Base-by-base conservation (phyloP, 208 protist species). In the Trypanosoma mega region DNA sequence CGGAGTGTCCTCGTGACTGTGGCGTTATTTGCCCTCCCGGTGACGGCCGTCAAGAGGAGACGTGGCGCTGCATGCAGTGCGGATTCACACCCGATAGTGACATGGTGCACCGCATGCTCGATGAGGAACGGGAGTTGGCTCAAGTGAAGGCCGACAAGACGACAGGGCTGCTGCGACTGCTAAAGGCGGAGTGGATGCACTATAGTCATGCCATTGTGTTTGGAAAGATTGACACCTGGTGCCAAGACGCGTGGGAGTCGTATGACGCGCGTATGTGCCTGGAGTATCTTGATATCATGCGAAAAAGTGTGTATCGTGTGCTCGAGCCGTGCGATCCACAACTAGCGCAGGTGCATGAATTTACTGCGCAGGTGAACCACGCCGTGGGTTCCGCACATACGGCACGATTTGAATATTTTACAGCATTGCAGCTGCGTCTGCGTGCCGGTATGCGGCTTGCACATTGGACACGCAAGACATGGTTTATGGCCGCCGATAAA, bases 401-500 rank as follows among this genome's bases (percentile, higher is more conserved):
- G 4, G 61, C 63, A 29, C 39, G 63, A 2, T 57, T 73, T 53
- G 47, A 73, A 20, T 76, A 76, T 52, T 58, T 67, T 20, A 14
- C 43, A 23, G 70, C 70, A 20, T 57, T 61, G 31, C 46, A 72
- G 29, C 57, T 76, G 7, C 52, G 70, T n/a, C 29, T 52, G 1
- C 56, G 39, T 33, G 36, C 55, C 2, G 70, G 70, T 23, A 61
- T 57, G 47, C 50, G 63, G 4, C 48, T 59, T 31, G 56, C 70
- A 8, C 61, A 72, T 34, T 76, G 70, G 70, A 56, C 47, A 4
- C 49, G 61, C 29, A 73, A 72, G 31, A 76, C 63, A 18, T 59
- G 46, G 46, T 76, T 64, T 58, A 76, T 76, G 70, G 70, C 70
- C 20, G 58, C 50, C 2, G 64, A 68, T 23, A 76, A 76, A 43